Evolutionary conservation across 768 basidiomycete genomes (phyloP).

Genomic region (Lactifluus subvellereus): DNA sequence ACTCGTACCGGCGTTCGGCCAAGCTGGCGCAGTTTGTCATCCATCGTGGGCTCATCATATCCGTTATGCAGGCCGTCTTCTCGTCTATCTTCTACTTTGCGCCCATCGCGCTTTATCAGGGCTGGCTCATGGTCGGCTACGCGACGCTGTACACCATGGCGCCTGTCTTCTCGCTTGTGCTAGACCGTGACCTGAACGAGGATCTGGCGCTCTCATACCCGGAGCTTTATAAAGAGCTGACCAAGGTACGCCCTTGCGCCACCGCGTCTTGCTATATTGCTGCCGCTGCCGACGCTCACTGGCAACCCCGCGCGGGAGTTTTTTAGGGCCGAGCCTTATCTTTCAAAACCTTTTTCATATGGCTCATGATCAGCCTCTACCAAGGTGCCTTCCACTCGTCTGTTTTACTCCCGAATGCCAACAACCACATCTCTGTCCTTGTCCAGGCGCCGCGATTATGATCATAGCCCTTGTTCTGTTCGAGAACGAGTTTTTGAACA

Average conservation of each 20-base stretch:
- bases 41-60: slow-evolving; percentile 94
- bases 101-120: slow-evolving; percentile 96
- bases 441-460: slow-evolving; percentile 92
- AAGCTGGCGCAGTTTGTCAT: slow-evolving; percentile 99
- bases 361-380: slow-evolving; percentile 96
- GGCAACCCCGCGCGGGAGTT: neutral
- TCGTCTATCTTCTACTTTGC: slow-evolving; percentile 91
- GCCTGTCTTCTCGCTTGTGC: slow-evolving; percentile 93
- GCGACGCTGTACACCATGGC: slow-evolving; percentile 98
- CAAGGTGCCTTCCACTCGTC: slow-evolving; percentile 54
- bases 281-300: neutral
- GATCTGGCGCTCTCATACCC: slow-evolving; percentile 94
- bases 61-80: slow-evolving; percentile 96
- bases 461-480: slow-evolving; percentile 94
- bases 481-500: slow-evolving; percentile 95
- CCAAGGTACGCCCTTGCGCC: slow-evolving; percentile 58
- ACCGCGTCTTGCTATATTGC: neutral
- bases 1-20: slow-evolving; percentile 96
- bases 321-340: slow-evolving; percentile 86
- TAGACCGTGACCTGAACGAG: slow-evolving; percentile 94
- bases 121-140: slow-evolving; percentile 96
- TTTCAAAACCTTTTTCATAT: slow-evolving; percentile 97
- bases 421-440: neutral
- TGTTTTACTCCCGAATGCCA: neutral
- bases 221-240: slow-evolving; percentile 95